These are phyloP conservation scores for Ulota crispa DNA, from an alignment of 225 moss, liverwort and hornwort species.

Conservation along the genomic window DNA sequence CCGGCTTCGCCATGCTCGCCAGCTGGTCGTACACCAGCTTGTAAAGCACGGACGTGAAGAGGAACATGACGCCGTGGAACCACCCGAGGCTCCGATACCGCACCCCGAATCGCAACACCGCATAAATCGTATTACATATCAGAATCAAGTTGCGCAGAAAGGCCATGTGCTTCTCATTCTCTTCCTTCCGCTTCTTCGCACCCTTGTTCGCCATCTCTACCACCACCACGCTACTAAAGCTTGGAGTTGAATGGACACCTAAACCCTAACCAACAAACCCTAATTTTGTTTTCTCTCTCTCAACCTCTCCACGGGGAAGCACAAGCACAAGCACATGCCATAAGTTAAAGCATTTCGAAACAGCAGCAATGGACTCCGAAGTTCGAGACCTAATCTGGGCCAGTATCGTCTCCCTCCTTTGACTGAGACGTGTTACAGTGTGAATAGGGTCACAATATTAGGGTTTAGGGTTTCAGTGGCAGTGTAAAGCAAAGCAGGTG, in stretches of 20 bases:
- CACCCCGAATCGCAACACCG: constrained; percentile 37
- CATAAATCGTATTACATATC: constrained; percentile 49
- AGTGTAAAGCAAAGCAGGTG: background rate
- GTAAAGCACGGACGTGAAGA: constrained; percentile 57
- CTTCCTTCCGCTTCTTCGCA: constrained; percentile 96
- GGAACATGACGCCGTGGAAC: constrained; percentile 65
- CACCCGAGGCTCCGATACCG: constrained; percentile 54
- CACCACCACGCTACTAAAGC: background rate
- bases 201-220: constrained; percentile 86
- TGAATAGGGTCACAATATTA: constrained; percentile 6
- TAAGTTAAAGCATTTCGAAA: background rate
- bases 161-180: constrained; percentile 81
- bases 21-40: constrained; percentile 81
- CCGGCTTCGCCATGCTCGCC: constrained; percentile 70
- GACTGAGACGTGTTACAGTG: constrained; percentile 5
- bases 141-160: constrained; percentile 61
- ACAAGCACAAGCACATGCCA: background rate
- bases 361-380: background rate
- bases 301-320: background rate
- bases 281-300: background rate
- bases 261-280: background rate
- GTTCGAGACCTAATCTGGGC: background rate
- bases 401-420: background rate
- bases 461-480: constrained; percentile 31
- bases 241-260: background rate